Evolutionary conservation across 352 stramenopile species (phyloP).

Genomic region (Phytophthora sp.): DNA sequence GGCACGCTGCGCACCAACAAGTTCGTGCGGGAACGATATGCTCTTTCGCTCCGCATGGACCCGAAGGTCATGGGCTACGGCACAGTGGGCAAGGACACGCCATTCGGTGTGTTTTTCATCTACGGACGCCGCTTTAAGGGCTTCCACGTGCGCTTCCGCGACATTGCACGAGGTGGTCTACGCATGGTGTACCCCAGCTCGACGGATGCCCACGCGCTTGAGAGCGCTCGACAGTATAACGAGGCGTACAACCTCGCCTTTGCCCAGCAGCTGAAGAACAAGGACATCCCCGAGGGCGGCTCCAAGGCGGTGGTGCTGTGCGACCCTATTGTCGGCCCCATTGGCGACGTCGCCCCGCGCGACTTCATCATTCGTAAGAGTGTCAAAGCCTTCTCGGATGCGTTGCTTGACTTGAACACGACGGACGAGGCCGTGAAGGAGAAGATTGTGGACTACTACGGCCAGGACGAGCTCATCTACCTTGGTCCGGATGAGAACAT

Average conservation of each 20-base stretch:
- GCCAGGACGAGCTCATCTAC: constrained; percentile 87
- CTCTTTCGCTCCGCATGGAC: constrained; percentile 80
- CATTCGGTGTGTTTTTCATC: constrained; percentile 97
- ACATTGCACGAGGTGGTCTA: constrained; percentile 81
- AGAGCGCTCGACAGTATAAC: constrained; percentile 83
- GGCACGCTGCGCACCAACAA: constrained; percentile 86
- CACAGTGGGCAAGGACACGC: constrained; percentile 87
- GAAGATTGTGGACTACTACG: constrained; percentile 83
- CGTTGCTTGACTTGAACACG: constrained; percentile 81
- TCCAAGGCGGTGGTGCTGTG: constrained; percentile 87
- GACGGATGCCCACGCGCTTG: constrained; percentile 59
- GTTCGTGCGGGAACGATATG: constrained; percentile 83
- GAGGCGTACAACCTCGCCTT: constrained; percentile 88
- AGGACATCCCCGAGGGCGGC: constrained; percentile 85
- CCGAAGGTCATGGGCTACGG: constrained; percentile 82
- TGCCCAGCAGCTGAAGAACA: constrained; percentile 90
- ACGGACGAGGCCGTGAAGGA: constrained; percentile 72
- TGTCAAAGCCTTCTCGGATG: constrained; percentile 96
- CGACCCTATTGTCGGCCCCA: constrained; percentile 71
- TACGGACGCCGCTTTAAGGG: constrained; percentile 96
- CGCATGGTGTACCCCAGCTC: constrained; percentile 81
- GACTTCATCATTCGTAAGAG: constrained; percentile 95
- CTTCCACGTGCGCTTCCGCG: constrained; percentile 87
- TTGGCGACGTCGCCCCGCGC: constrained; percentile 77
- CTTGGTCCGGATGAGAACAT: constrained; percentile 86